phyloP scores from a whole-genome alignment of 371 early-diverging fungal genomes.

The Parasitella parasitica region DNA sequence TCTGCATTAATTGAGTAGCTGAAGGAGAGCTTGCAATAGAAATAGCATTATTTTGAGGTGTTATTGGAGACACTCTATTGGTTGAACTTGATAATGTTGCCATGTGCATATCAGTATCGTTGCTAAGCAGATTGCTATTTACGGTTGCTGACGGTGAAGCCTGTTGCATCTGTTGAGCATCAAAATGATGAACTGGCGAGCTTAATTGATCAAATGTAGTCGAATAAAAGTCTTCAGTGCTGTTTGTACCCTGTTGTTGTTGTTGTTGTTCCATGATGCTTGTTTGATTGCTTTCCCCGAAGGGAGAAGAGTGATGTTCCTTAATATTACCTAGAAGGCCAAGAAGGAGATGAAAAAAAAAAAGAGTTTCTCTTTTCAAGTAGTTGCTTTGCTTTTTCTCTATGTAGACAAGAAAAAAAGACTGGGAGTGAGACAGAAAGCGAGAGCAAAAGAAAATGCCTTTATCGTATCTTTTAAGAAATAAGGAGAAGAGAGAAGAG shows the following conservation, averaged over 20 bases:
- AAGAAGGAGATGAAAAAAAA: background rate
- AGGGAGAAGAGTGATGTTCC: constrained; percentile 1
- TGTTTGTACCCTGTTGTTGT: constrained; percentile 1
- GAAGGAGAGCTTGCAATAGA: constrained; percentile 4
- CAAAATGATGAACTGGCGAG: background rate
- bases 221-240: background rate
- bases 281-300: constrained; percentile 1
- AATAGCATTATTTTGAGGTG: background rate
- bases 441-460: background rate
- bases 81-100: background rate
- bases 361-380: background rate
- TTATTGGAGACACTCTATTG: background rate
- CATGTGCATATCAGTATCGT: background rate
- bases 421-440: background rate
- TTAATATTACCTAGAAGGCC: background rate
- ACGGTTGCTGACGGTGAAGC: background rate
- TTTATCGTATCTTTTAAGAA: background rate
- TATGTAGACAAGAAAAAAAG: background rate
- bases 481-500: background rate
- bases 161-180: constrained; percentile 3
- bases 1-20: constrained; percentile 3
- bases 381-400: no score
- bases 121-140: background rate
- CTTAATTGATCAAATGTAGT: constrained; percentile 2
- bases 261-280: background rate